Conservation (phyloP, 805 yeast genomes). For the Hanseniaspora singularis region DNA sequence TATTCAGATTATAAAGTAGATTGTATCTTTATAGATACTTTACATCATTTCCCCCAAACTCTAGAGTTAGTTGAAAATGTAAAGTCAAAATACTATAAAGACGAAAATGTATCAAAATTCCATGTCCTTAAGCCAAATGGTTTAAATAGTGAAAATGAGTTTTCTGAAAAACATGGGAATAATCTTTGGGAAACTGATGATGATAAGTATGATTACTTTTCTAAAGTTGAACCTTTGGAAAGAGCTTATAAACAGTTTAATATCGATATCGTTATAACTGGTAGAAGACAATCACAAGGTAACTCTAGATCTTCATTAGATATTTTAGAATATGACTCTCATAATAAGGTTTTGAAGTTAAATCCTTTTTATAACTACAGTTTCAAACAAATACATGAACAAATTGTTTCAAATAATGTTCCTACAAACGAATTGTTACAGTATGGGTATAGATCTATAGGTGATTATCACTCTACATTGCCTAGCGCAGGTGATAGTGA, state of each 20-base stretch:
- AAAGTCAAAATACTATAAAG: conserved; percentile 36
- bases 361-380: conserved; percentile 82
- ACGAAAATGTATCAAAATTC: conserved; percentile 34
- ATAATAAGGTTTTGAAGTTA: conserved; percentile 64
- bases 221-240: conserved; percentile 84
- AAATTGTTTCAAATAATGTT: conserved; percentile 57
- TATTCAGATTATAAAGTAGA: conserved; percentile 17
- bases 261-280: conserved; percentile 82
- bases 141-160: conserved; percentile 46
- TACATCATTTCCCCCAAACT: conserved; percentile 93
- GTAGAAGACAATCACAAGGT: conserved; percentile 83
- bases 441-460: conserved; percentile 79
- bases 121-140: conserved; percentile 59
- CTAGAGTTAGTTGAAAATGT: conserved; percentile 55
- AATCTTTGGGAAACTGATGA: conserved; percentile 77
- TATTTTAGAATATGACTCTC: conserved; percentile 62
- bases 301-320: conserved; percentile 63
- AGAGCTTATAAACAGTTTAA: conserved; percentile 64
- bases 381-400: conserved; percentile 56
- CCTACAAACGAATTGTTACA: conserved; percentile 80
- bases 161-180: conserved; percentile 57
- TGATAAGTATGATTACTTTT: conserved; percentile 66
- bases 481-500: conserved; percentile 78
- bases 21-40: conserved; percentile 75
- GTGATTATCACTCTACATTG: conserved; percentile 88